Conservation (phyloP, 179 eudicot genomes). For the Sideroxylon spinosum region DNA sequence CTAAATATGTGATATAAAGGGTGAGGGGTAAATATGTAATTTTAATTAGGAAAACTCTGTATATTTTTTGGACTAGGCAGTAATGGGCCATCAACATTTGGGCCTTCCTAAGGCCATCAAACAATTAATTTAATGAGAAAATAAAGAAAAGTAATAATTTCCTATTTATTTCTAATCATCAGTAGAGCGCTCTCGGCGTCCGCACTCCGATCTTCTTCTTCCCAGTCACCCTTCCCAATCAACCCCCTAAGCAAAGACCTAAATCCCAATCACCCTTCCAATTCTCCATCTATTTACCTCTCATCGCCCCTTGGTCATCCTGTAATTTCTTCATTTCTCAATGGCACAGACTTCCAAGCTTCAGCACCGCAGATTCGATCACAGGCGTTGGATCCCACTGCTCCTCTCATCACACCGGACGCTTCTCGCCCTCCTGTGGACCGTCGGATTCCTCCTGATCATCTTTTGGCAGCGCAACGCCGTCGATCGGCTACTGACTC, state of each 20-base stretch:
- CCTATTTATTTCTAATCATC: too few relatives aligned
- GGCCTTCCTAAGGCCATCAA: too few relatives aligned
- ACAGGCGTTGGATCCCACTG: conserved; percentile 45
- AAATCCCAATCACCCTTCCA: background rate
- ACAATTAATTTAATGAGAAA: too few relatives aligned
- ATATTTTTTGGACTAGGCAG: too few relatives aligned
- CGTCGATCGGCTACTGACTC: conserved; percentile 31
- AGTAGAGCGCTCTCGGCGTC: too few relatives aligned
- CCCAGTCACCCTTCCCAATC: background rate
- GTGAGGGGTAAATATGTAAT: too few relatives aligned
- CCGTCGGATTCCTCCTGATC: conserved; percentile 45
- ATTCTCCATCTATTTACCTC: background rate
- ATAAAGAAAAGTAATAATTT: too few relatives aligned
- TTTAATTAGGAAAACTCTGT: too few relatives aligned
- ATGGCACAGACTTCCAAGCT: conserved; percentile 29
- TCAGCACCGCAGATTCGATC: conserved; percentile 34
- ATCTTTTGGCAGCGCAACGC: conserved; percentile 57
- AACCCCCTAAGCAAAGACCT: background rate
- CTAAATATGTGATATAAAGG: too few relatives aligned
- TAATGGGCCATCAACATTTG: too few relatives aligned
- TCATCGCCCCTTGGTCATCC: background rate
- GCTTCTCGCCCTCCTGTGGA: conserved; percentile 53
- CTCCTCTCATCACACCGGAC: conserved; percentile 49
- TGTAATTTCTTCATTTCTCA: background rate
- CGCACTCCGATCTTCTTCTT: too few relatives aligned